Conservation (phyloP, 176 grass and related monocot species). For the Hsuehochloa calcarea region DNA sequence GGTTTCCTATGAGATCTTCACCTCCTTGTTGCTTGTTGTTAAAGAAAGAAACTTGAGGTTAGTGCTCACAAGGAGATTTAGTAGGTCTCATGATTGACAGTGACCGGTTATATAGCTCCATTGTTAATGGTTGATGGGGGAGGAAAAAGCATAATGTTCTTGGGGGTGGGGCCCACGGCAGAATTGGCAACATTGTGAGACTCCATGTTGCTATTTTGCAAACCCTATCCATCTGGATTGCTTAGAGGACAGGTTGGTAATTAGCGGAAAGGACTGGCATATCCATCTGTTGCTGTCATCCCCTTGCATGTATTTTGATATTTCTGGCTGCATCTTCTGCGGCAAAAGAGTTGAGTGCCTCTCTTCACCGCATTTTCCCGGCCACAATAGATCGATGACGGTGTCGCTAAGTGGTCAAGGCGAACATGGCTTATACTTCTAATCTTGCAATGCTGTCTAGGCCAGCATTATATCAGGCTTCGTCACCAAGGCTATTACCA, state of each 20-base stretch:
- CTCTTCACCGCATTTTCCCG: neutral
- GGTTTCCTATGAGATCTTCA: neutral
- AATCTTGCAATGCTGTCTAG: neutral
- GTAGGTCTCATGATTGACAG: conserved; percentile 25
- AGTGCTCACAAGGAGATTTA: conserved; percentile 28
- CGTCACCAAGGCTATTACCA: neutral
- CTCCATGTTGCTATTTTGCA: conserved; percentile 27
- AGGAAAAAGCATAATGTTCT: neutral
- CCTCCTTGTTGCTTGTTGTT: conserved; percentile 27
- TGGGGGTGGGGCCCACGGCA: neutral
- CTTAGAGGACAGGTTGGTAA: conserved; percentile 43
- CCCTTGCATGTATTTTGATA: conserved; percentile 1
- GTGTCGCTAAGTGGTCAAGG: conserved; percentile 23
- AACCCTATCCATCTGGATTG: conserved; percentile 49
- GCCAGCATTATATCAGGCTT: neutral
- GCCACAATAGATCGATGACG: neutral
- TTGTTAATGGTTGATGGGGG: neutral
- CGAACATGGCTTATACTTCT: neutral
- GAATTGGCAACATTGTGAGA: neutral
- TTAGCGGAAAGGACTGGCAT: conserved; percentile 21
- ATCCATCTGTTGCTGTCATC: conserved; percentile 30
- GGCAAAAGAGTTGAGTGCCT: neutral
- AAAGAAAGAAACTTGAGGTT: conserved; percentile 26
- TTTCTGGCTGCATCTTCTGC: conserved; percentile 2
- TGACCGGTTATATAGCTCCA: conserved; percentile 6